Base-by-base conservation (phyloP, 495 filamentous ascomycete species). In the Aspergillus diversus region DNA sequence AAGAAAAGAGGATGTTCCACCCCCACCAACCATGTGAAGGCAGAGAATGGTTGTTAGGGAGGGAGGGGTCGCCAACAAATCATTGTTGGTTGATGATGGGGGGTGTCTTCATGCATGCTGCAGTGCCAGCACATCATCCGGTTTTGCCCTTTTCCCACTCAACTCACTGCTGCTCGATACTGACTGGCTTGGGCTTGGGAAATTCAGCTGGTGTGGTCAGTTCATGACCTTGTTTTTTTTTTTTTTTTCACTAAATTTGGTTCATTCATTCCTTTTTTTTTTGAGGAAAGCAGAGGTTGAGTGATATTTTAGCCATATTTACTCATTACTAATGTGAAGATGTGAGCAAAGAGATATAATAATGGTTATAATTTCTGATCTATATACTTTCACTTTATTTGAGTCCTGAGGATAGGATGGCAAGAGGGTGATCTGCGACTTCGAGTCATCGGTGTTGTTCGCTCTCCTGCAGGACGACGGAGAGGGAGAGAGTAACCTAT, bases 61-160 rank as follows among this genome's bases (percentile, higher is more conserved):
- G 35, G 49, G 42, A 65, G 67, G 69, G 74, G 66, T 55, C 66
- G 59, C 60, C 65, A 65, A 68, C 74, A 68, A 74, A 78, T 74
- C 73, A 76, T 50, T 50, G 35, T 48, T 43, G 47, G 50, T 34
- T 33, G 35, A 33, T 27, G 64, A 48, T 37, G 17, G 55, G 59
- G 47, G 47, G 47, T 21, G 5, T 70, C 73, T 65, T 66, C 71
- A 68, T 75, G 74, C 74, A 78, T 76, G 74, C 74, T 76, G 74
- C 74, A 65, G 51, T 70, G 68, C 68, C 68, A 70, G 59, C 68
- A 53, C 68, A 70, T 67, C 68, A 65, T 42, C 43, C 57, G n/a
- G 16, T 53, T 51, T 37, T 50, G 21, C 21, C 35, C 53, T 12
- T 35, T 42, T 55, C 39, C 13, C 35, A 34, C 48, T 39, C 33